These are phyloP conservation scores for Zymoseptoria pseudotritici DNA, from an alignment of 2,329 filamentous ascomycete genomes.

Conservation along the genomic window DNA sequence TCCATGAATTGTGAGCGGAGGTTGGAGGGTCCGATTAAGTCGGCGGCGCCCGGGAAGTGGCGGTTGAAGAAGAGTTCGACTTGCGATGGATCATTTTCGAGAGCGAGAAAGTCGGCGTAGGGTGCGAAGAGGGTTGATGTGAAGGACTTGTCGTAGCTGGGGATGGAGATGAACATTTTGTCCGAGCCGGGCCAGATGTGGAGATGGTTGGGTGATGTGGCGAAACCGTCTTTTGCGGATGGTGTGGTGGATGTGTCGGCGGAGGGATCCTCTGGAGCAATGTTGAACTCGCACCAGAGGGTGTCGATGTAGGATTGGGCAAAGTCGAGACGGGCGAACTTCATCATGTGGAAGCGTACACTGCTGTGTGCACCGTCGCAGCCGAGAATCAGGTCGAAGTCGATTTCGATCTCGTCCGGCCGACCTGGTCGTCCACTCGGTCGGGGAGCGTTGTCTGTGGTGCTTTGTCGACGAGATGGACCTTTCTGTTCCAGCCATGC, in stretches of 20 bases:
- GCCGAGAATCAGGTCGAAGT: slow-evolving; percentile 89
- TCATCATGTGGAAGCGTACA: slow-evolving; percentile 91
- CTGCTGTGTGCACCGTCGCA: slow-evolving; percentile 93
- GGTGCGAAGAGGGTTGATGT: slow-evolving; percentile 92
- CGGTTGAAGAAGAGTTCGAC: slow-evolving; percentile 68
- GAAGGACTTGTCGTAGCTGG: slow-evolving; percentile 79
- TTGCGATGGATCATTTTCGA: slow-evolving; percentile 56
- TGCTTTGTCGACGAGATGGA: slow-evolving; percentile 14
- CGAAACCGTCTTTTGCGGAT: slow-evolving; percentile 49
- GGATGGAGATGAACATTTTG: slow-evolving; percentile 98
- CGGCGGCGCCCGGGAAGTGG: slow-evolving; percentile 80
- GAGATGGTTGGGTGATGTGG: slow-evolving; percentile 83
- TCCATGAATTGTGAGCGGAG: slow-evolving; percentile 66
- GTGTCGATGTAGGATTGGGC: slow-evolving; percentile 93
- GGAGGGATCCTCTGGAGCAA: slow-evolving; percentile 46
- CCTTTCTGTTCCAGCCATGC: slow-evolving; percentile 72
- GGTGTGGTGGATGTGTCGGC: slow-evolving; percentile 15
- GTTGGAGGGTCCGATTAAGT: slow-evolving; percentile 56
- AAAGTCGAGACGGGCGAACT: slow-evolving; percentile 83
- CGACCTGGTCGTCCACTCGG: slow-evolving; percentile 16
- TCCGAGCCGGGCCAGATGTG: slow-evolving; percentile 88
- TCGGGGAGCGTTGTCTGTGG: slow-evolving; percentile 11
- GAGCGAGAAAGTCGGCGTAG: slow-evolving; percentile 56
- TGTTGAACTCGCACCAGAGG: slow-evolving; percentile 92
- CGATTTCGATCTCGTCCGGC: slow-evolving; percentile 62